phyloP scores from a whole-genome alignment of 2,329 filamentous ascomycete genomes.

The Diaporthe nobilis region DNA sequence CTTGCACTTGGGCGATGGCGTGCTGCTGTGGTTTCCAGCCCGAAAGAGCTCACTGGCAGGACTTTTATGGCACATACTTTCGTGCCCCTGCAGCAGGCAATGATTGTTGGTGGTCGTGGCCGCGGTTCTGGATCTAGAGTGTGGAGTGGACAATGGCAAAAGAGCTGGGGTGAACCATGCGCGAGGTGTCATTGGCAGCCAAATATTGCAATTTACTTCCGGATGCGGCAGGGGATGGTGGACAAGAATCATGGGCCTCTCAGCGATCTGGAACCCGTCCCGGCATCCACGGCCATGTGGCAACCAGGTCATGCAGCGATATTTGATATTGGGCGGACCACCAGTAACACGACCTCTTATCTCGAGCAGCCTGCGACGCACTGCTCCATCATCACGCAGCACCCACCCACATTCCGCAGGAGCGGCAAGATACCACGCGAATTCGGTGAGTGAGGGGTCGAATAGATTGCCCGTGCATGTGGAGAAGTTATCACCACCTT shows the following conservation, averaged over 20 bases:
- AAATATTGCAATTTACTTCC: slow-evolving; percentile 4
- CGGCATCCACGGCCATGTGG: slow-evolving; percentile 6
- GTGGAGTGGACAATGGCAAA: background rate
- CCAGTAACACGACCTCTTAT: background rate
- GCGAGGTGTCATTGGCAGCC: slow-evolving; percentile 8
- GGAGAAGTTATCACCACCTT: slow-evolving; percentile 1
- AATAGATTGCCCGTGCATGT: background rate
- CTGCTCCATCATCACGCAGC: background rate
- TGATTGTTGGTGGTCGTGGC: background rate
- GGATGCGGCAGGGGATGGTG: background rate
- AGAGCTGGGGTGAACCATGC: slow-evolving; percentile 15
- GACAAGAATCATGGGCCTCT: background rate
- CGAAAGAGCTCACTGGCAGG: background rate
- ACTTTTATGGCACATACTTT: background rate
- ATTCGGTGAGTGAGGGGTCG: background rate
- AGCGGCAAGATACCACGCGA: slow-evolving; percentile 14
- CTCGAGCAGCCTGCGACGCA: background rate
- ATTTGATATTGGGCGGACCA: background rate
- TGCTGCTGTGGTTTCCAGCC: background rate
- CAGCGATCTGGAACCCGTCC: background rate
- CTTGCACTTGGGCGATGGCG: background rate
- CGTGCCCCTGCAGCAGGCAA: background rate
- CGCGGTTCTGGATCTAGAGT: background rate
- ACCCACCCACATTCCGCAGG: slow-evolving; percentile 10
- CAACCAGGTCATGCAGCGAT: slow-evolving; percentile 11